Conservation (phyloP, 768 basidiomycete genomes). For the Termitomyces sp. region DNA sequence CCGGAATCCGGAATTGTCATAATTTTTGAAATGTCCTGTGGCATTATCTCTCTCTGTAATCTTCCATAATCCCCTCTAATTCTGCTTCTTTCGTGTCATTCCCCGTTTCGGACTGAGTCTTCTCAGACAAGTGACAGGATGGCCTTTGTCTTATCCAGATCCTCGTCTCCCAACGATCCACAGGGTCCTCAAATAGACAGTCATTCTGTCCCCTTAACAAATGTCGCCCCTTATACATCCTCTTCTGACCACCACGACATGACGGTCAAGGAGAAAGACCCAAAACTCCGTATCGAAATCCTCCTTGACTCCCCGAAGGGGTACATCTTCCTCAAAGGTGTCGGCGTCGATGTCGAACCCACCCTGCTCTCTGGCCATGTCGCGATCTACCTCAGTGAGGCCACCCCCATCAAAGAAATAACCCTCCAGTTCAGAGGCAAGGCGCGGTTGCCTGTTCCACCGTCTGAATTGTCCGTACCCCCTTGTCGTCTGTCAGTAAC, state of each 20-base stretch:
- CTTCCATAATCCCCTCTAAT: neutral
- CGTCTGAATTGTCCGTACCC: conserved; percentile 53
- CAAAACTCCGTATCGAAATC: conserved; percentile 64
- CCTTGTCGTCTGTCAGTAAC: conserved; percentile 8
- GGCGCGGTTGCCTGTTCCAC: conserved; percentile 59
- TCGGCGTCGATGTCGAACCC: conserved; percentile 81
- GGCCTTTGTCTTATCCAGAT: conserved; percentile 20
- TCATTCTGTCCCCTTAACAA: neutral
- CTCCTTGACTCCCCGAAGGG: conserved; percentile 56
- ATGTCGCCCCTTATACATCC: conserved; percentile 2
- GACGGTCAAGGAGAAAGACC: conserved; percentile 42
- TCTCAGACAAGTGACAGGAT: conserved; percentile 9
- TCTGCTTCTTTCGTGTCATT: neutral
- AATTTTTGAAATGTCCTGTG: neutral
- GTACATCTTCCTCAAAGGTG: conserved; percentile 68
- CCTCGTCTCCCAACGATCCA: conserved; percentile 11
- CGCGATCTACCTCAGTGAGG: conserved; percentile 73
- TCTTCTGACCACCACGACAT: conserved; percentile 22
- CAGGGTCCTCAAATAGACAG: conserved; percentile 12
- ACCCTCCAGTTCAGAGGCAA: conserved; percentile 84
- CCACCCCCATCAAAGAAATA: conserved; percentile 81
- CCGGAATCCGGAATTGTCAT: neutral
- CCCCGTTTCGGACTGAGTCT: neutral
- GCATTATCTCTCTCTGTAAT: neutral
- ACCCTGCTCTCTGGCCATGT: conserved; percentile 79